Evolutionary conservation across 2,329 filamentous ascomycete species (phyloP).

Genomic region (Penicillium corylophilum): DNA sequence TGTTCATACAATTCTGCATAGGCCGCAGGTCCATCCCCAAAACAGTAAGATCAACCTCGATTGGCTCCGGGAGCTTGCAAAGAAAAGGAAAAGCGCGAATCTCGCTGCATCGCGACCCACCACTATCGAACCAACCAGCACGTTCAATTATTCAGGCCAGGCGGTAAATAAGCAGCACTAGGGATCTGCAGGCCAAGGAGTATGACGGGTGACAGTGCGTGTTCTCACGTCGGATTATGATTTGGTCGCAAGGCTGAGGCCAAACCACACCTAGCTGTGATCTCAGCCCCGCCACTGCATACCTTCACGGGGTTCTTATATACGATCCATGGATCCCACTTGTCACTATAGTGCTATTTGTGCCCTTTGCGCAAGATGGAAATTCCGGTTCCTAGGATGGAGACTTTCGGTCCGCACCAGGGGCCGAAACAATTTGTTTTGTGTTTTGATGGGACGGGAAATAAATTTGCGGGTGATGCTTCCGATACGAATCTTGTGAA

Average conservation of each 20-base stretch:
- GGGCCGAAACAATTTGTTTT: slow-evolving; percentile 29
- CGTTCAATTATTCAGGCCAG: not conserved
- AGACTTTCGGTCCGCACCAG: not conserved
- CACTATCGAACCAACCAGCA: slow-evolving; percentile 5
- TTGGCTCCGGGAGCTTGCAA: slow-evolving; percentile 1
- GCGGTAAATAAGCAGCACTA: slow-evolving; percentile 1
- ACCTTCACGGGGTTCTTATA: not conserved
- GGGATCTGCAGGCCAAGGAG: slow-evolving; percentile 14
- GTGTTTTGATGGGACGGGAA: slow-evolving; percentile 45
- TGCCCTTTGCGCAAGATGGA: not conserved
- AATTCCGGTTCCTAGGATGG: not conserved
- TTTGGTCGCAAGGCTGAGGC: slow-evolving; percentile 6
- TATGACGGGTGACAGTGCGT: slow-evolving; percentile 5
- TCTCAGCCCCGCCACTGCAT: not conserved
- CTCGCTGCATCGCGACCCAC: slow-evolving; percentile 10
- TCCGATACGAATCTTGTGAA: slow-evolving; percentile 47
- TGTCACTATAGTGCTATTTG: not conserved
- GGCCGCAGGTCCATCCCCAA: not conserved
- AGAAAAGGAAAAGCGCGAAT: not conserved
- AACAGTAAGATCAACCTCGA: slow-evolving; percentile 1
- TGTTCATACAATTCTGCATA: slow-evolving; percentile 5
- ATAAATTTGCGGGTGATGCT: slow-evolving; percentile 41
- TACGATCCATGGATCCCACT: slow-evolving; percentile 2
- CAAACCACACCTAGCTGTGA: not conserved
- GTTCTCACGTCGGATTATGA: slow-evolving; percentile 6